These are phyloP conservation scores for Leccinum uliginosum DNA, from an alignment of 768 basidiomycete species.

Conservation along the genomic window DNA sequence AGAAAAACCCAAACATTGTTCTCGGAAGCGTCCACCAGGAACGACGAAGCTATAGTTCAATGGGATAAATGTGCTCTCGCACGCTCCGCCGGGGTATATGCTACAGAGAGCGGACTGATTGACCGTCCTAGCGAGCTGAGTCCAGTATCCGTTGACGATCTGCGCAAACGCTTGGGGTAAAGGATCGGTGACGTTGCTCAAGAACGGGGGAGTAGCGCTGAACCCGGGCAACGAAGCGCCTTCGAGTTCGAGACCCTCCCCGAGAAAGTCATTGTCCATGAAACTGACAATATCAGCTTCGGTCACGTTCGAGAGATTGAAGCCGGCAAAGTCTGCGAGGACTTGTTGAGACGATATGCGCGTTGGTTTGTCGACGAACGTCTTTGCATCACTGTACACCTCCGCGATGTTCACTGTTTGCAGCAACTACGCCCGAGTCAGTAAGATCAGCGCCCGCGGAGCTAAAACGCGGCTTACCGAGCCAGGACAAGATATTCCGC, in stretches of 20 bases:
- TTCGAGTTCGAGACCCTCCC: conserved; percentile 82
- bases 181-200: conserved; percentile 66
- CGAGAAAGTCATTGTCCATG: conserved; percentile 69
- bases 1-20: conserved; percentile 60
- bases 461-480: conserved; percentile 38
- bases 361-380: conserved; percentile 88
- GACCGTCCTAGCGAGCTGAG: conserved; percentile 69
- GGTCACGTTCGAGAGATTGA: conserved; percentile 41
- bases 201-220: conserved; percentile 56
- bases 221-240: conserved; percentile 60
- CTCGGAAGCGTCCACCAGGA: conserved; percentile 82
- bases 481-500: conserved; percentile 79
- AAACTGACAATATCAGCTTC: conserved; percentile 65
- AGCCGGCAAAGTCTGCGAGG: conserved; percentile 57
- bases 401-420: conserved; percentile 82
- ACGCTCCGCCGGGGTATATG: conserved; percentile 42
- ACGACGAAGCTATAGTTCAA: conserved; percentile 90
- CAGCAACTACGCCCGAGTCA: conserved; percentile 50
- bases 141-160: conserved; percentile 86
- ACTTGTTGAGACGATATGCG: conserved; percentile 60
- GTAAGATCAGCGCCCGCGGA: not conserved
- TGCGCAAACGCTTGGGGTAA: conserved; percentile 68
- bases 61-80: conserved; percentile 84
- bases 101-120: conserved; percentile 66
- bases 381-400: conserved; percentile 78